These are phyloP conservation scores for Serpula lacrymans DNA, from an alignment of 768 basidiomycete species.

Conservation along the genomic window DNA sequence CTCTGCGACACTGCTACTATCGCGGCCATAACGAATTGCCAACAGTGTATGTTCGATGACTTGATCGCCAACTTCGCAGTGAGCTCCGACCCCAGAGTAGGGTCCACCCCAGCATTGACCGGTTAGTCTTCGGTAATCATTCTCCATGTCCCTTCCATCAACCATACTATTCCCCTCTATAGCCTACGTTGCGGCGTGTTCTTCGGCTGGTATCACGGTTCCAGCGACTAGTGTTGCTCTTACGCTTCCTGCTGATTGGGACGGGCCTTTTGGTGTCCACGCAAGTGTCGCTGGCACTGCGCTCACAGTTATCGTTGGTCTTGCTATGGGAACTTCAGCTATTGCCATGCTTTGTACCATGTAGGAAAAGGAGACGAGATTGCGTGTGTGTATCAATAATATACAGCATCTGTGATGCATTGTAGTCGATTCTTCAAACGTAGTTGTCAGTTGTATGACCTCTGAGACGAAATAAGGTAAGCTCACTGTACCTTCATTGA, in stretches of 20 bases:
- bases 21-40: slow-evolving; percentile 44
- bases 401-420: too few relatives aligned
- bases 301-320: slow-evolving; percentile 41
- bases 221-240: slow-evolving; percentile 39
- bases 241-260: slow-evolving; percentile 49
- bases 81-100: slow-evolving; percentile 50
- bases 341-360: too few relatives aligned
- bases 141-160: slow-evolving; percentile 6
- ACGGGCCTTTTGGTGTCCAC: slow-evolving; percentile 52
- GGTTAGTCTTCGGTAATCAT: slow-evolving; percentile 36
- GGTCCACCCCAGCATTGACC: slow-evolving; percentile 54
- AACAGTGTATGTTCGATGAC: slow-evolving; percentile 64
- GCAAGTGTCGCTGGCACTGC: slow-evolving; percentile 43
- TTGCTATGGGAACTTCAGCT: slow-evolving; percentile 45
- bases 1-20: slow-evolving; percentile 49
- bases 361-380: too few relatives aligned
- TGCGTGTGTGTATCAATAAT: too few relatives aligned
- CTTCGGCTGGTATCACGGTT: slow-evolving; percentile 35
- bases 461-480: too few relatives aligned
- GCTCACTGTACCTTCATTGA: too few relatives aligned
- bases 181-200: slow-evolving; percentile 60
- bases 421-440: too few relatives aligned
- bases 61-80: slow-evolving; percentile 49
- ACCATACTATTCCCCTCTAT: slow-evolving; percentile 5
- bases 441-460: too few relatives aligned